Conservation (phyloP, 192 early-diverging fungal species). For the Umbelopsis isabellina region DNA sequence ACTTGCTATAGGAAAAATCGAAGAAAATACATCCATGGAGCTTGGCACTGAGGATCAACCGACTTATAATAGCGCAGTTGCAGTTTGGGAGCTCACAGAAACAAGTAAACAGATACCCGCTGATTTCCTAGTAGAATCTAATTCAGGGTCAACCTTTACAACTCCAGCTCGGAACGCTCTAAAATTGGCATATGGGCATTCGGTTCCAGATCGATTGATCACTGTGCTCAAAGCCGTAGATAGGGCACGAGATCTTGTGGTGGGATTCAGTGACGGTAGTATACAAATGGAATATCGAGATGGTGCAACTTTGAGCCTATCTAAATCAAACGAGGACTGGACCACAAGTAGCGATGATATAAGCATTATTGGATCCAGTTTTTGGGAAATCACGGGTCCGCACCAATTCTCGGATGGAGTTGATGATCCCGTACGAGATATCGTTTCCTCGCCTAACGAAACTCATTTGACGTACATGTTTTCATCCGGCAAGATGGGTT, state of each 20-base stretch:
- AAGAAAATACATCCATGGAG: not conserved
- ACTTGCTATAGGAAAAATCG: not conserved
- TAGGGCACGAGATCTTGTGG: conserved; percentile 12
- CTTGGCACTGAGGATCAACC: conserved; percentile 2
- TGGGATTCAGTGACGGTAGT: conserved; percentile 38
- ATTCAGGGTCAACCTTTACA: conserved; percentile 1
- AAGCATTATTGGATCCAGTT: conserved; percentile 16
- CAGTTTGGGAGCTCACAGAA: conserved; percentile 23
- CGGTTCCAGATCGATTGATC: conserved; percentile 21
- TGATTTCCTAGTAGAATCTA: conserved; percentile 13
- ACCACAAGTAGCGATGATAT: conserved; percentile 5
- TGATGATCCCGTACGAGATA: conserved; percentile 27
- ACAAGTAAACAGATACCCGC: conserved; percentile 18
- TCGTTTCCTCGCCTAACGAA: conserved; percentile 32
- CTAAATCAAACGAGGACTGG: conserved; percentile 14
- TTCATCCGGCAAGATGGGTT: conserved; percentile 28
- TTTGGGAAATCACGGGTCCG: conserved; percentile 25
- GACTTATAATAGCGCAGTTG: conserved; percentile 21
- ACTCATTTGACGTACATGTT: conserved; percentile 36
- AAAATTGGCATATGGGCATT: conserved; percentile 21
- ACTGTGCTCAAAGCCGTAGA: conserved; percentile 10
- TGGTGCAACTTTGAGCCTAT: conserved; percentile 16
- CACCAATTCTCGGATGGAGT: conserved; percentile 21
- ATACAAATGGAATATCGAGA: conserved; percentile 30
- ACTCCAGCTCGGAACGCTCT: not conserved